Conservation (phyloP, 176 grass and related monocot species). For the Oryza coarctata region DNA sequence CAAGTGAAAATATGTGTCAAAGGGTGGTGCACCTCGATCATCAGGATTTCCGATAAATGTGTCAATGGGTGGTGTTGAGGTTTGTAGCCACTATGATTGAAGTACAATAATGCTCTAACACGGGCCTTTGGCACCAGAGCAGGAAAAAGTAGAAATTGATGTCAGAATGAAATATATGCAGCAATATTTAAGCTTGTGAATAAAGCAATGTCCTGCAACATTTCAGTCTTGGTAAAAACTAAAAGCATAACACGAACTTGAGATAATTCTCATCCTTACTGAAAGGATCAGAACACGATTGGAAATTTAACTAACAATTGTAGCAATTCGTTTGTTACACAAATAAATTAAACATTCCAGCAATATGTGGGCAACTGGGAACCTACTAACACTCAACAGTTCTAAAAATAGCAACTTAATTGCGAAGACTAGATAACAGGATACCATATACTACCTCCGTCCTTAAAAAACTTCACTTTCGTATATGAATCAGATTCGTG, state of each 20-base stretch:
- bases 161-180: constrained; percentile 16
- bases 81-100: constrained; percentile 81
- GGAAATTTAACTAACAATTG: not conserved
- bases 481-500: too few relatives aligned
- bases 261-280: constrained; percentile 14
- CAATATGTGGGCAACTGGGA: not conserved
- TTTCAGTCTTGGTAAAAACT: constrained; percentile 4
- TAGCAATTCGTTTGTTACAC: not conserved
- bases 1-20: constrained; percentile 32
- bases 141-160: constrained; percentile 23
- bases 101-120: constrained; percentile 66
- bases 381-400: not conserved
- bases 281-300: constrained; percentile 11
- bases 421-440: not conserved
- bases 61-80: constrained; percentile 64
- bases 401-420: not conserved
- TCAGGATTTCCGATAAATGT: constrained; percentile 66
- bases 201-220: constrained; percentile 6
- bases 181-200: constrained; percentile 7
- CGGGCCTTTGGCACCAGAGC: constrained; percentile 54
- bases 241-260: not conserved
- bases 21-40: constrained; percentile 74
- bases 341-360: not conserved
- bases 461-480: too few relatives aligned
- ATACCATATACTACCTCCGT: too few relatives aligned